These are phyloP conservation scores for Mycotypha africana DNA, from an alignment of 371 early-diverging fungal genomes.

Conservation along the genomic window DNA sequence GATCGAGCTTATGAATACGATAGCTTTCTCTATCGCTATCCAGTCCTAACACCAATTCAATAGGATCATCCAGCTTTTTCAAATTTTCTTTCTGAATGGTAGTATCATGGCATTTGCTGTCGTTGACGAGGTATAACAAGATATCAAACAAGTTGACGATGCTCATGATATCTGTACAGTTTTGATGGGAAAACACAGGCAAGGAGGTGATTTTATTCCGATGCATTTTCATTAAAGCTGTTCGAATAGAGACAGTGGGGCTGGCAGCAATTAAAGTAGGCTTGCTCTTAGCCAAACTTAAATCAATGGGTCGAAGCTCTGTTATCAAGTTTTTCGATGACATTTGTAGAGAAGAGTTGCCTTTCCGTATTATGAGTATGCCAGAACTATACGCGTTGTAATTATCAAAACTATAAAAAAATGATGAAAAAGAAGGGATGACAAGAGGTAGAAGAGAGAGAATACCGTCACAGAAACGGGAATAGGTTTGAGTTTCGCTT, in stretches of 20 bases:
- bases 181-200: constrained; percentile 53
- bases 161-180: constrained; percentile 45
- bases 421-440: too few relatives aligned
- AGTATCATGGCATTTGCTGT: constrained; percentile 7
- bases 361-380: too few relatives aligned
- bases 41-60: constrained; percentile 53
- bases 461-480: too few relatives aligned
- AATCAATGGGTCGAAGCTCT: constrained; percentile 27
- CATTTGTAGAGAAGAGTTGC: too few relatives aligned
- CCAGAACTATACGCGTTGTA: too few relatives aligned
- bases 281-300: constrained; percentile 30
- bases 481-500: too few relatives aligned
- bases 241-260: constrained; percentile 42
- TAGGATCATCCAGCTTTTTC: constrained; percentile 32
- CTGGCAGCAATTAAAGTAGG: constrained; percentile 42
- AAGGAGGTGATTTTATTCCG: constrained; percentile 47
- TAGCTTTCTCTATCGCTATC: constrained; percentile 56
- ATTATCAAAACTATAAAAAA: too few relatives aligned
- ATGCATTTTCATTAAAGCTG: constrained; percentile 41
- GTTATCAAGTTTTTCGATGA: too few relatives aligned
- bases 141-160: constrained; percentile 56
- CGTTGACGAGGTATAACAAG: constrained; percentile 36
- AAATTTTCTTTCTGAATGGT: constrained; percentile 35
- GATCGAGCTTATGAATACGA: constrained; percentile 43
- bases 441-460: too few relatives aligned